Evolutionary conservation across 371 early-diverging fungal species (phyloP).

Genomic region (Mucor velutinosus): DNA sequence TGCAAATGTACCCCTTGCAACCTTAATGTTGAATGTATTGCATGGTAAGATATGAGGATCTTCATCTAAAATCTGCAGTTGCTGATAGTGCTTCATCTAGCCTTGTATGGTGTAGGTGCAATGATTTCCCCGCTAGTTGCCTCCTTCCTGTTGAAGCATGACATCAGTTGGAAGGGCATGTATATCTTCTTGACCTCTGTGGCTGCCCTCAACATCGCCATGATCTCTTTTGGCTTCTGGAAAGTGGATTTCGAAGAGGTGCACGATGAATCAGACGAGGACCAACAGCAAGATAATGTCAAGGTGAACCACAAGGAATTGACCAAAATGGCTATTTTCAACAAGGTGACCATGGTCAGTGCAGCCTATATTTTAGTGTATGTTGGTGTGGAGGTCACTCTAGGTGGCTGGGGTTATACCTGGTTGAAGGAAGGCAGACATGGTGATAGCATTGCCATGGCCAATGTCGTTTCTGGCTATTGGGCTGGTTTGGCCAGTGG

Average conservation of each 20-base stretch:
- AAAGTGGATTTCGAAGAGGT: conserved; percentile 16
- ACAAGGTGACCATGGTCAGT: conserved; percentile 30
- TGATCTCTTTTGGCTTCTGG: conserved; percentile 23
- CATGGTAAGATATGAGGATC: conserved; percentile 28
- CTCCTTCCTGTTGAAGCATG: conserved; percentile 19
- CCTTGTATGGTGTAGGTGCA: conserved; percentile 40
- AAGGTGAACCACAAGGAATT: conserved; percentile 10
- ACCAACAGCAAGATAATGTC: background rate
- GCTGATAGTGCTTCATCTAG: conserved; percentile 6
- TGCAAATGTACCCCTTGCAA: conserved; percentile 37
- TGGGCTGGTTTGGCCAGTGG: conserved; percentile 41
- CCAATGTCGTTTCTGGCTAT: conserved; percentile 29
- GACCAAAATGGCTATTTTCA: conserved; percentile 24
- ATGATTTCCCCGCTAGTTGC: conserved; percentile 36
- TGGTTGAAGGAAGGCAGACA: conserved; percentile 36
- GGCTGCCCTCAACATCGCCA: conserved; percentile 20
- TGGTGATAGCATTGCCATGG: conserved; percentile 26
- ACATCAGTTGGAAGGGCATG: conserved; percentile 30
- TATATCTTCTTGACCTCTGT: conserved; percentile 27
- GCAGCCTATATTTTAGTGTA: conserved; percentile 36
- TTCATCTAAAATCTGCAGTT: background rate
- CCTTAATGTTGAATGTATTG: conserved; percentile 32
- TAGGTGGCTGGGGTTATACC: conserved; percentile 38
- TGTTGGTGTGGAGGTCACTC: conserved; percentile 42
- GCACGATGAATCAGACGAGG: background rate